Base-by-base conservation (phyloP, 1,284 basidiomycete genomes). In the Thecaphora thlaspeos region DNA sequence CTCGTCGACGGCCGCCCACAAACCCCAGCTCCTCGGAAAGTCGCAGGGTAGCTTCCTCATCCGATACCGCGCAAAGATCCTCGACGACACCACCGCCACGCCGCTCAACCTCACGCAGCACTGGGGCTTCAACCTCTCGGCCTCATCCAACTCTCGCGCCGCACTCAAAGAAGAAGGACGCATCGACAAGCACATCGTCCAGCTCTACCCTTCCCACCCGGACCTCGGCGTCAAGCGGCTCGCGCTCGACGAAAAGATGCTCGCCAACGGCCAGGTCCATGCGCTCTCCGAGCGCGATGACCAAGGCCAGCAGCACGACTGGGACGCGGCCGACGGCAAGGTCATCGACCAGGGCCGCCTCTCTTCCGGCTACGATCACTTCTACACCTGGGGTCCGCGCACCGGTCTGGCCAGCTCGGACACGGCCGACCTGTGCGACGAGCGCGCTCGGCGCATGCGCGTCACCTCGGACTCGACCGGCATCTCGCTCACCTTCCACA, bases 71-170 rank as follows among this genome's bases (percentile, higher is more conserved):
- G 71, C 73, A 4, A 46, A 56, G 3, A 41, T 75, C 21, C 43
- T 53, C 15, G 41, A 51, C 18, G 58, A 61, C 18, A 53, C 54
- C 8, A 56, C 55, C 32, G 61, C 61, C n/a, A 76, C 73, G 17
- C 73, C 73, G 8, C 48, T 76, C 54, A 76, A 75, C 49, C 40
- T 76, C 28, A 71, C 72, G n/a, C 73, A 76, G 34, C 73, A 76
- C 52, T 76, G 73, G 73, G 70, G 69, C 41, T 76, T 76, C 59
- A 68, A 75, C 43, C 48, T 76, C 14, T 51, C 49, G 9, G 55
- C 69, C 0, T 66, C 65, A 3, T 45, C 48, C 47, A 19, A 22
- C 19, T 10, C 14, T 8, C 18, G 15, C 10, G 8, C 39, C 3
- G 41, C 10, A 15, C n/a, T n/a, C 15, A 21, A 1, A 15, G 48